Evolutionary conservation across 2,329 filamentous ascomycete genomes (phyloP), one percentile per base, ranked within the genome.

Genomic region (Penicillium sp.): DNA sequence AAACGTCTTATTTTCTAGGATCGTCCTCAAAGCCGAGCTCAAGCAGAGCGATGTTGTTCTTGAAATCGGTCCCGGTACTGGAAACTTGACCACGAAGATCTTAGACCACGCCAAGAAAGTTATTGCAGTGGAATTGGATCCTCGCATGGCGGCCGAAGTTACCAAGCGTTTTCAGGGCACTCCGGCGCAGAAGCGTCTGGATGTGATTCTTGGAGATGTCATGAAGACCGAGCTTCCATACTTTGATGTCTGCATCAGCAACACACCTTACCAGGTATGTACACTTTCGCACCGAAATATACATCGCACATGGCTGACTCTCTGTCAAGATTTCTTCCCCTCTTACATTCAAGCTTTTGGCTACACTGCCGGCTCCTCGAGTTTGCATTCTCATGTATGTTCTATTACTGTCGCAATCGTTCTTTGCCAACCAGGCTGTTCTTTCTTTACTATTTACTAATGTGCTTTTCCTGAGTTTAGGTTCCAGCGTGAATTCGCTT

Each of bases 81-180:
- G 92, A 62, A 96, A 95, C 73, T 75, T 98, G 66, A 98, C 93
- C 0, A 89, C 95, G 26, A 85, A 91, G 57, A 97, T 98, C 59
- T 80, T 98, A 26, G 90, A 95, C 68, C 89, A 91, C 62, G 91
- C 91, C 22, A 93, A 92, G 75, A 90, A 90, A 58, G 84, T 87
- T 53, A 90, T 93, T 50, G 90, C 90, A 4, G 90, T 97, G 50
- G 95, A 99, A 79, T 84, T 97, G 73, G 95, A 99, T 77, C 93
- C 95, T 21, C 84, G 95, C 70, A 98, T 98, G 95, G 92, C 91
- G 13, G 93, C 93, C 57, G 95, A 98, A 78, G 84, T 97, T 61
- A 95, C 91, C 46, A 93, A 96, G 77, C 89, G 93, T 68, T 93
- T 98, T 9, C 93, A 97, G 75, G 93, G 91, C 21, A 96, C 88